A percentile compares a stretch with the other conserved stretches of the same genome.
phyloP scores from a whole-genome alignment of 73 alveolate genomes.

The Paramecium bursaria region DNA sequence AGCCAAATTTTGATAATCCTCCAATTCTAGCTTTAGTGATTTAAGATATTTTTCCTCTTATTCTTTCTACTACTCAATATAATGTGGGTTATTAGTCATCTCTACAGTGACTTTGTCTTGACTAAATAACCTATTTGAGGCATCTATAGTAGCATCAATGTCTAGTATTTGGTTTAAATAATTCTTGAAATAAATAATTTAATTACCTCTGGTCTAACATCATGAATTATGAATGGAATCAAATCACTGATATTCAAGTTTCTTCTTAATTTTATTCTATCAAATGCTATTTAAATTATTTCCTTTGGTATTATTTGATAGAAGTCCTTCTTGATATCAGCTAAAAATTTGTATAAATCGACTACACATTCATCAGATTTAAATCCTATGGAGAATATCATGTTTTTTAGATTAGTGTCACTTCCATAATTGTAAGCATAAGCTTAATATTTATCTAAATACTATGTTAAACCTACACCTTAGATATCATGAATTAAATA shows the following conservation, averaged over 20 bases:
- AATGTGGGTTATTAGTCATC: slow-evolving; percentile 11
- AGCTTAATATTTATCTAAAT: background rate
- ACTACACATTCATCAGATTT: background rate
- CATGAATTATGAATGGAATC: slow-evolving; percentile 5
- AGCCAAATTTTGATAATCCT: slow-evolving; percentile 1
- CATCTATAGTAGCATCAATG: background rate
- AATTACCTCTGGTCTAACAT: slow-evolving; percentile 10
- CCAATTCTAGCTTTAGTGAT: background rate
- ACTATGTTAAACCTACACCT: background rate
- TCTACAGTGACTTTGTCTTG: background rate
- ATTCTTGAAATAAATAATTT: too few species aligned
- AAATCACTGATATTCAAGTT: background rate
- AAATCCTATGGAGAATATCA: slow-evolving; percentile 29
- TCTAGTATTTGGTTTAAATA: background rate
- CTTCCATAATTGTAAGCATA: slow-evolving; percentile 31
- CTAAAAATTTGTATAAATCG: slow-evolving; percentile 1
- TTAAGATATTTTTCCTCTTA: too few species aligned
- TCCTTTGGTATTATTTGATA: slow-evolving; percentile 17
- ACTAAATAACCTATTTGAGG: background rate
- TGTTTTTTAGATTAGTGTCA: slow-evolving; percentile 11
- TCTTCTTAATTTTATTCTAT: slow-evolving; percentile 50
- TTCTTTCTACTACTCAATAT: too few species aligned
- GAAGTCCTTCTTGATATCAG: background rate
- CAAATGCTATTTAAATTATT: slow-evolving; percentile 15
- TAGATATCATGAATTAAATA: slow-evolving; percentile 27